phyloP scores from a whole-genome alignment of 2,329 filamentous ascomycete species.

The Calycina herbarum region DNA sequence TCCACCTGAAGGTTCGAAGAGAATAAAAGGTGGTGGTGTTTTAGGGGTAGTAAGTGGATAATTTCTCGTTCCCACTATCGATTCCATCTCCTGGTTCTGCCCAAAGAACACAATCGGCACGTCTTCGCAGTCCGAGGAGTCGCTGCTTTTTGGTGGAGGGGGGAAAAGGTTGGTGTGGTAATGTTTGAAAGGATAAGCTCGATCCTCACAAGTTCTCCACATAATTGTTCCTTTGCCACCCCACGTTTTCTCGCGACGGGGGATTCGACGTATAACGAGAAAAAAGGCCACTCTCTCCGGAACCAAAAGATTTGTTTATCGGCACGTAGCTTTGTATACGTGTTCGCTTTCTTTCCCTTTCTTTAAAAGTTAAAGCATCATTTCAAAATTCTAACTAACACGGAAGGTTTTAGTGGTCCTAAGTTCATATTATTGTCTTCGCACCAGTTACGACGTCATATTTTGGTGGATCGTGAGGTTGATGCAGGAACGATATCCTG shows the following conservation, averaged over 20 bases:
- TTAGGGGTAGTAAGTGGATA: neutral
- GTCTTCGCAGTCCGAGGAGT: neutral
- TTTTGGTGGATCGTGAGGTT: neutral
- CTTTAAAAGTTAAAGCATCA: neutral
- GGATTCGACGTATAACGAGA: no score
- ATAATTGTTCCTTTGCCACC: neutral
- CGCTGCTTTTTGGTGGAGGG: constrained; percentile 1
- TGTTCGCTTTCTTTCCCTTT: neutral
- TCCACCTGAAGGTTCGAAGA: neutral
- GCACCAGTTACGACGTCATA: neutral
- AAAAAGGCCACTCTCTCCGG: neutral
- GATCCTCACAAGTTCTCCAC: neutral
- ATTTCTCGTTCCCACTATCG: neutral
- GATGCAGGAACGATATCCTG: neutral
- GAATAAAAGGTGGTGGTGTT: neutral
- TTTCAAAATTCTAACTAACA: no score
- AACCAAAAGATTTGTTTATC: neutral
- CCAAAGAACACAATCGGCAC: constrained; percentile 6
- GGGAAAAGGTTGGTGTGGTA: neutral
- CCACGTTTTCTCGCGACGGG: neutral
- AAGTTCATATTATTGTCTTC: neutral
- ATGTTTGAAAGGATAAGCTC: constrained; percentile 8
- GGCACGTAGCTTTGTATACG: neutral
- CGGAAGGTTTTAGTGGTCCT: neutral
- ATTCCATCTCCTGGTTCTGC: neutral